Evolutionary conservation across 208 protist genomes (phyloP).

Genomic region (Wallacemonas rigidus): DNA sequence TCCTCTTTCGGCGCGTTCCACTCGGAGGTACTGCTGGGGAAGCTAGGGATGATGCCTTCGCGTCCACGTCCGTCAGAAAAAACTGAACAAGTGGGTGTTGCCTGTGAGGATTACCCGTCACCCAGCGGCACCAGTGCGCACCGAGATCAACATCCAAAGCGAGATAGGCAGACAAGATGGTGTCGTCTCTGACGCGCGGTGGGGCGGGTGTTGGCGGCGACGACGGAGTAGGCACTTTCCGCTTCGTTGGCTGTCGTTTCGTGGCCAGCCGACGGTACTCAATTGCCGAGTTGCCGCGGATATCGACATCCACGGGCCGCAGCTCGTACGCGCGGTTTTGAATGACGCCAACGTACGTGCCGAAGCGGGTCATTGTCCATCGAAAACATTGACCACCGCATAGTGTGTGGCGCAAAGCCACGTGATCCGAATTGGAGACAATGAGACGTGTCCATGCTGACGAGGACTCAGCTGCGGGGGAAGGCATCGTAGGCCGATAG

Average conservation of each 20-base stretch:
- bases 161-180: constrained; percentile 57
- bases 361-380: constrained; percentile 47
- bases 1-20: too few relatives aligned
- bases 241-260: background rate
- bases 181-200: constrained; percentile 24
- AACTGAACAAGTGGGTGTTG: constrained; percentile 58
- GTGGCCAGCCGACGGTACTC: background rate
- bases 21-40: too few relatives aligned
- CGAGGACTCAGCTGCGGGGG: background rate
- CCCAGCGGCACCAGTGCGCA: constrained; percentile 59
- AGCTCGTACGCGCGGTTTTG: constrained; percentile 52
- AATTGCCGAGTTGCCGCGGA: background rate
- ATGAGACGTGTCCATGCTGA: constrained; percentile 32
- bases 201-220: too few relatives aligned
- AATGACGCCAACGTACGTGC: constrained; percentile 59
- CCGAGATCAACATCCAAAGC: constrained; percentile 66
- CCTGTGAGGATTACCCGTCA: constrained; percentile 39
- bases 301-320: constrained; percentile 17
- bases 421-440: constrained; percentile 25
- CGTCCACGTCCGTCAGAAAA: constrained; percentile 13
- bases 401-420: constrained; percentile 60
- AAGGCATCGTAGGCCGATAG: too few relatives aligned
- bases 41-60: background rate
- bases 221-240: background rate
- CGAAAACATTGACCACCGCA: constrained; percentile 82